These are phyloP conservation scores for Blastobotrys americana DNA, from an alignment of 805 yeast genomes.

Conservation along the genomic window DNA sequence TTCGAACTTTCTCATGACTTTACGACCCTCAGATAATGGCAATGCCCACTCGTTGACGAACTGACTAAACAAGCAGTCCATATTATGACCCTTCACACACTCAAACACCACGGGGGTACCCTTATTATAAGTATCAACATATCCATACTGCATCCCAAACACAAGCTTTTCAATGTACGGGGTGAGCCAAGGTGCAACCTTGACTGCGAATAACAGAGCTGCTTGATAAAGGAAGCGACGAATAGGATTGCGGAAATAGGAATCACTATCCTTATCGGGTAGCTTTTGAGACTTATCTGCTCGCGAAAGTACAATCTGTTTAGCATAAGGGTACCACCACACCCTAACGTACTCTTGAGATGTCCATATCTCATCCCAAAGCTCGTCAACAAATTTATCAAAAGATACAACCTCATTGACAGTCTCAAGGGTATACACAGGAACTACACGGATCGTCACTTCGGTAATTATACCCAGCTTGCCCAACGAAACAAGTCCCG, in stretches of 20 bases:
- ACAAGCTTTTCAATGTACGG: slow-evolving; percentile 82
- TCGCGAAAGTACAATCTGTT: slow-evolving; percentile 83
- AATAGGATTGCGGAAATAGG: slow-evolving; percentile 78
- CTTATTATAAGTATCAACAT: slow-evolving; percentile 51
- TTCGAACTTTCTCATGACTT: slow-evolving; percentile 42
- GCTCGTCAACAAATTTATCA: slow-evolving; percentile 53
- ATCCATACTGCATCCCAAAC: slow-evolving; percentile 77
- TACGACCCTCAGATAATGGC: slow-evolving; percentile 73
- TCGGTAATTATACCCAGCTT: slow-evolving; percentile 84
- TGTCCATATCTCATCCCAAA: slow-evolving; percentile 69
- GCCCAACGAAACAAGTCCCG: slow-evolving; percentile 80
- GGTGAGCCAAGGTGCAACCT: slow-evolving; percentile 64
- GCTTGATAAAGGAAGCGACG: slow-evolving; percentile 79
- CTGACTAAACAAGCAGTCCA: slow-evolving; percentile 93
- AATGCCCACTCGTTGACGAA: slow-evolving; percentile 97
- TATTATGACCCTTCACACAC: slow-evolving; percentile 80
- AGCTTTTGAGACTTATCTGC: slow-evolving; percentile 66
- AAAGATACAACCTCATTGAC: slow-evolving; percentile 76
- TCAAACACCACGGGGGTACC: slow-evolving; percentile 64
- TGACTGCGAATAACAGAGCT: slow-evolving; percentile 71
- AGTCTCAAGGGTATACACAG: slow-evolving; percentile 72
- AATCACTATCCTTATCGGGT: slow-evolving; percentile 53
- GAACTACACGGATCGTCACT: slow-evolving; percentile 79
- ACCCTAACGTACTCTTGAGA: slow-evolving; percentile 84
- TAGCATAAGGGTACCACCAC: slow-evolving; percentile 97